These are phyloP conservation scores for Leishmania amazonensis DNA, from an alignment of 208 protist genomes.

Conservation along the genomic window DNA sequence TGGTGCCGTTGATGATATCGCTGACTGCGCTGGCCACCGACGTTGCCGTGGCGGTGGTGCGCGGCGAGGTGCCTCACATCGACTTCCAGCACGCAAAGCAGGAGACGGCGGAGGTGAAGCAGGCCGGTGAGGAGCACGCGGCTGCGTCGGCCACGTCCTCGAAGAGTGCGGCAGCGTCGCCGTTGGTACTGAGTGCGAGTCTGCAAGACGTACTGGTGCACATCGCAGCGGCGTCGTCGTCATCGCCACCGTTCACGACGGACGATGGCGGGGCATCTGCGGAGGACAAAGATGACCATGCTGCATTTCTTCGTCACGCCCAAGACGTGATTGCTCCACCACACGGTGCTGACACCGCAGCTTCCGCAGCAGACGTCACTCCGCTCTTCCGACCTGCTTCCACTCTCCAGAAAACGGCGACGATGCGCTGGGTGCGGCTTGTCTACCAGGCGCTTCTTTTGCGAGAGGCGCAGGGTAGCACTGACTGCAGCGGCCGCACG, in stretches of 20 bases:
- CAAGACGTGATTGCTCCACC: background rate
- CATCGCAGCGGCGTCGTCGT: background rate
- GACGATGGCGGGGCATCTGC: background rate
- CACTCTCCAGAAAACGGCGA: conserved; percentile 15
- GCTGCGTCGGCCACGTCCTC: background rate
- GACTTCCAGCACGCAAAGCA: background rate
- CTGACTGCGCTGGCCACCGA: conserved; percentile 39
- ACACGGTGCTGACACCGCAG: background rate
- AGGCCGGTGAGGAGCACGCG: background rate
- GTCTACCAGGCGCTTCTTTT: conserved; percentile 34
- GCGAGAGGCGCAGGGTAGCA: conserved; percentile 18
- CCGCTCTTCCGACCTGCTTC: conserved; percentile 2
- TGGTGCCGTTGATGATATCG: conserved; percentile 59
- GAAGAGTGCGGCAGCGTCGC: background rate
- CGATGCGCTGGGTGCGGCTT: conserved; percentile 36
- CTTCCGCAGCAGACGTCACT: background rate
- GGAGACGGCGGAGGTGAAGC: background rate
- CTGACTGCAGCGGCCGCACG: background rate
- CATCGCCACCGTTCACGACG: background rate
- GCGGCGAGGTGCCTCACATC: conserved; percentile 17
- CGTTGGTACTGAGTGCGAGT: conserved; percentile 2
- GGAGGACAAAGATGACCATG: background rate
- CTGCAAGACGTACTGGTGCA: background rate
- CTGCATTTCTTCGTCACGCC: background rate
- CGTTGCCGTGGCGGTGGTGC: conserved; percentile 32